These are phyloP conservation scores for Cystobasidium tubakii DNA, from an alignment of 768 basidiomycete species.

Conservation along the genomic window DNA sequence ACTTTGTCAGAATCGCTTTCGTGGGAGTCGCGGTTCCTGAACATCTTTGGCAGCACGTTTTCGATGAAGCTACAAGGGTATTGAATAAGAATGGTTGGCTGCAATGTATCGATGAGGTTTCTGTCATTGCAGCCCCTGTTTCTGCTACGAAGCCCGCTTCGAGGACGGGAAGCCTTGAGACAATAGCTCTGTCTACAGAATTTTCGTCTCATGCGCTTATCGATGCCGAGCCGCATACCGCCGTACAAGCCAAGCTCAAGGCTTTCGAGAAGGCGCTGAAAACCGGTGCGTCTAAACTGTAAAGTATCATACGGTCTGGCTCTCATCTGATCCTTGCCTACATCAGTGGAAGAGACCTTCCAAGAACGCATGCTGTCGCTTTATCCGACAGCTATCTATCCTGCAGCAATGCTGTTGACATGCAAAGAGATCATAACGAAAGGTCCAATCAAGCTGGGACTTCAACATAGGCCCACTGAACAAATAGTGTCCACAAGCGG, in stretches of 20 bases:
- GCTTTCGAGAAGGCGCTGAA: neutral
- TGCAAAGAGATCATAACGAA: neutral
- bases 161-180: too few relatives aligned
- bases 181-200: neutral
- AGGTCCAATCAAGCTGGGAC: slow-evolving; percentile 2
- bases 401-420: slow-evolving; percentile 18
- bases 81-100: neutral
- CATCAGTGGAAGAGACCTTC: neutral
- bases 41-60: slow-evolving; percentile 8
- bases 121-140: neutral
- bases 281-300: neutral
- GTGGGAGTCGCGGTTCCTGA: slow-evolving; percentile 15
- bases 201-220: too few relatives aligned
- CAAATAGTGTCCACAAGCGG: neutral
- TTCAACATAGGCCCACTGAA: neutral
- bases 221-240: neutral
- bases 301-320: neutral
- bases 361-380: neutral
- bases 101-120: slow-evolving; percentile 18
- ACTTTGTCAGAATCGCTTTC: slow-evolving; percentile 20
- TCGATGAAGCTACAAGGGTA: slow-evolving; percentile 15
- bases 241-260: neutral
- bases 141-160: too few relatives aligned
- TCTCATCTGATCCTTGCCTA: neutral
- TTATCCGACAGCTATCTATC: slow-evolving; percentile 22